Evolutionary conservation across 139 green algal genomes (phyloP).

Genomic region (Auxenochlorella protothecoides): DNA sequence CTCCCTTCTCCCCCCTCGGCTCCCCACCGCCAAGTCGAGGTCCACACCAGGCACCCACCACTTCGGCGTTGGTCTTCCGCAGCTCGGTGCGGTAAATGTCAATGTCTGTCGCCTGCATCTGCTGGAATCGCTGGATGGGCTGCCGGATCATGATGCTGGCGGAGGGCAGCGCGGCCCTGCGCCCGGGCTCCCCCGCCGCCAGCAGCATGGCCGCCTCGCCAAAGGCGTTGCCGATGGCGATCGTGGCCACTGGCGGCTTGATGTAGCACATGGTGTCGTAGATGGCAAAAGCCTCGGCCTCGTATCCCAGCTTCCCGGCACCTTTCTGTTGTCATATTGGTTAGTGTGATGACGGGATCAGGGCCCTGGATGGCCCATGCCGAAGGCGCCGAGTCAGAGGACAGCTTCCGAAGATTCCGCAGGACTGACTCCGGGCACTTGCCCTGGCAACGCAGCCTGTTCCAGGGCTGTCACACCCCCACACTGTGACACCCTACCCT

Average conservation of each 20-base stretch:
- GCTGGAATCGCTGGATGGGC: conserved; percentile 77
- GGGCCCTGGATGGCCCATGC: too few species aligned
- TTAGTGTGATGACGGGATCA: too few species aligned
- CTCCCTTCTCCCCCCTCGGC: neutral
- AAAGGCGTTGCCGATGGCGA: conserved; percentile 89
- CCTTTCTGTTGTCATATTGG: conserved; percentile 52
- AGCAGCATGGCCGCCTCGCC: conserved; percentile 95
- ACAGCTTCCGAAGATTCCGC: too few species aligned
- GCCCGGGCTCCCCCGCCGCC: conserved; percentile 67
- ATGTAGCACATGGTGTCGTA: conserved; percentile 95
- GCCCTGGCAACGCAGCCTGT: too few species aligned
- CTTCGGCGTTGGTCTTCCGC: conserved; percentile 73
- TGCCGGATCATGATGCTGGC: conserved; percentile 95
- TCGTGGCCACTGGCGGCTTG: conserved; percentile 76
- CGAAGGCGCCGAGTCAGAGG: too few species aligned
- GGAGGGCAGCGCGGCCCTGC: conserved; percentile 80
- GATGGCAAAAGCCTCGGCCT: conserved; percentile 96
- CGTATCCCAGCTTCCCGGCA: conserved; percentile 89
- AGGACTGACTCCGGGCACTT: too few species aligned
- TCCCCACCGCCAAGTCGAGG: neutral
- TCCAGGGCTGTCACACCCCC: too few species aligned
- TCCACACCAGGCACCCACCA: conserved; percentile 39
- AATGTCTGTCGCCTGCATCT: conserved; percentile 90
- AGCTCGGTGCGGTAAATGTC: conserved; percentile 93
- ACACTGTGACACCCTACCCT: conserved; percentile 15